Percentiles rank a stretch among this genome's conserved stretches.
Conservation (phyloP, 768 basidiomycete species). For the Tulasnella calospora region DNA sequence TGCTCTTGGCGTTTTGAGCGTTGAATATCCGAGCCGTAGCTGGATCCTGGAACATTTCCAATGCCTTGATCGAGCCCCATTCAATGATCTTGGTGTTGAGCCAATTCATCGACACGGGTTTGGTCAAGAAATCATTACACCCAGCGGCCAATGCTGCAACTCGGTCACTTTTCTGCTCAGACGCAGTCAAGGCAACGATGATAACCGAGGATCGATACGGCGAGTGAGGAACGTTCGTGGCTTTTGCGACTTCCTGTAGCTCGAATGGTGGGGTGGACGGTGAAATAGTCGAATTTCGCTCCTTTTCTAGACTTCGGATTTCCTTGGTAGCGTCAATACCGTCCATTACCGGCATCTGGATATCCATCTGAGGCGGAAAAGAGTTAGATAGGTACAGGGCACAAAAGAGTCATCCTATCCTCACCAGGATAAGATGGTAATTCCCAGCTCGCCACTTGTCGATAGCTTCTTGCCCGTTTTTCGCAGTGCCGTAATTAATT, state of each 20-base stretch:
- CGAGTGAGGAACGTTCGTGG: conserved; percentile 45
- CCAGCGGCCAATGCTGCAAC: conserved; percentile 96
- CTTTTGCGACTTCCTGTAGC: conserved; percentile 39
- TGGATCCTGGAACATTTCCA: conserved; percentile 88
- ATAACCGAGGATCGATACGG: conserved; percentile 86
- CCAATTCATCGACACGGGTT: conserved; percentile 93
- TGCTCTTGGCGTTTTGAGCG: conserved; percentile 21
- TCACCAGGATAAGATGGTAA: conserved; percentile 91
- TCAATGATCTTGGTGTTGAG: conserved; percentile 97
- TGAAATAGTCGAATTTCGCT: conserved; percentile 59
- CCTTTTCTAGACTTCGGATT: conserved; percentile 79
- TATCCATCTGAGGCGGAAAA: conserved; percentile 76
- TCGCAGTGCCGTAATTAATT: conserved; percentile 91
- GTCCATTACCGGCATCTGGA: conserved; percentile 99
- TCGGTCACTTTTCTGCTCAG: conserved; percentile 89
- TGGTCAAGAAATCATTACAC: conserved; percentile 97
- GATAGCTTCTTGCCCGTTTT: conserved; percentile 92
- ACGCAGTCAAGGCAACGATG: conserved; percentile 98
- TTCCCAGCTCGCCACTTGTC: conserved; percentile 88
- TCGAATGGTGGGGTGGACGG: conserved; percentile 65
- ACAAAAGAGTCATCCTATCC: conserved; percentile 34
- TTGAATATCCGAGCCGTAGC: conserved; percentile 30
- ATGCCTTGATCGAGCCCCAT: conserved; percentile 95
- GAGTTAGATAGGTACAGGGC: conserved; percentile 1
- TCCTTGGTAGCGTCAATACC: conserved; percentile 96